These are phyloP conservation scores for Pseudevernia furfuracea DNA, from an alignment of 495 filamentous ascomycete species.

Conservation along the genomic window DNA sequence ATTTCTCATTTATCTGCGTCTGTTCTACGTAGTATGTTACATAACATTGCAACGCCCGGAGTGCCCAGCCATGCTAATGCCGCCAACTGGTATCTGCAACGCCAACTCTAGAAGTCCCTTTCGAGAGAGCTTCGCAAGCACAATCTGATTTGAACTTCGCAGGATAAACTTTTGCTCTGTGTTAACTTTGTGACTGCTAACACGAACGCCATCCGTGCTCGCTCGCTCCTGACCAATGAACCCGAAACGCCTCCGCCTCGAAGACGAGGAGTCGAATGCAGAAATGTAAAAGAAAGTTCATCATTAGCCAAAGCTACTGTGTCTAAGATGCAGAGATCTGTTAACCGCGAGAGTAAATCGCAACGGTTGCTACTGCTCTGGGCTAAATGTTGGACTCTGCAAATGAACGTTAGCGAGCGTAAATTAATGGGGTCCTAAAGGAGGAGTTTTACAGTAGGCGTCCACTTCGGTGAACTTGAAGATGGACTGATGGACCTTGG, in stretches of 20 bases:
- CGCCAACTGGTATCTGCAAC: neutral
- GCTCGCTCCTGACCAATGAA: neutral
- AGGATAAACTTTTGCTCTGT: neutral
- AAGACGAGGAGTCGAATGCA: constrained; percentile 2
- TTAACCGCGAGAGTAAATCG: neutral
- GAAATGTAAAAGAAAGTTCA: neutral
- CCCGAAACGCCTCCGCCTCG: constrained; percentile 3
- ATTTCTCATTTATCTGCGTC: neutral
- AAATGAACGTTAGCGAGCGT: neutral
- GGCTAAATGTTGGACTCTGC: constrained; percentile 16
- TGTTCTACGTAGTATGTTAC: too few species aligned
- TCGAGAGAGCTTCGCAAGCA: neutral
- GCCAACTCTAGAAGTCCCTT: constrained; percentile 1
- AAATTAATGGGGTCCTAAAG: neutral
- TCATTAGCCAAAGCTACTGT: neutral
- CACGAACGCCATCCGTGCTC: constrained; percentile 13
- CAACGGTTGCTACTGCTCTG: constrained; percentile 7
- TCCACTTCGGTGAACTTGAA: constrained; percentile 14
- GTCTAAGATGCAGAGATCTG: neutral
- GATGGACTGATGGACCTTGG: constrained; percentile 9
- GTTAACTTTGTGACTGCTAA: constrained; percentile 1
- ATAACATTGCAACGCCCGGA: neutral
- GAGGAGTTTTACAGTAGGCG: constrained; percentile 5
- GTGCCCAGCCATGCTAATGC: neutral
- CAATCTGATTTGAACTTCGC: constrained; percentile 4